Conservation (phyloP, 2,329 filamentous ascomycete genomes). For the Trichoderma koningii region DNA sequence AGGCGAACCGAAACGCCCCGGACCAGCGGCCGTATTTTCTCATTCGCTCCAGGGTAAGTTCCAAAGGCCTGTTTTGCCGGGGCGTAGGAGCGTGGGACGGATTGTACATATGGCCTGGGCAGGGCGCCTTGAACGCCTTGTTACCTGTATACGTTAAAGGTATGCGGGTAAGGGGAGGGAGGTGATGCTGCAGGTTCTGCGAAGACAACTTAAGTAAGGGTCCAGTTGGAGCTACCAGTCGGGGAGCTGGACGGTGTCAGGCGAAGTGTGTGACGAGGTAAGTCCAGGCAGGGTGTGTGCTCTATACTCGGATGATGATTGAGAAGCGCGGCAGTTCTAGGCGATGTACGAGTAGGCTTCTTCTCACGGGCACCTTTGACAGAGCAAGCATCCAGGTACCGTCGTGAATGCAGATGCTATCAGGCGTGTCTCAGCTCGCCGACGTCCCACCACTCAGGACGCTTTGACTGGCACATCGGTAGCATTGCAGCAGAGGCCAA, state of each 20-base stretch:
- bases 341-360: no score
- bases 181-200: background rate
- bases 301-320: background rate
- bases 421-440: constrained; percentile 7
- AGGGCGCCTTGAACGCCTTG: background rate
- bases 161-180: background rate
- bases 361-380: no score
- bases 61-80: constrained; percentile 4
- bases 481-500: background rate
- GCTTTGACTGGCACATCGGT: background rate
- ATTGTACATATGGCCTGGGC: background rate
- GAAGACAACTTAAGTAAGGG: no score
- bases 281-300: background rate
- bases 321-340: no score
- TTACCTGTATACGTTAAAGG: background rate
- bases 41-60: background rate
- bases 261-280: no score
- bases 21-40: background rate
- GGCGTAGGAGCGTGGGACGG: background rate
- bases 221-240: no score
- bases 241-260: no score
- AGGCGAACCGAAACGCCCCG: constrained; percentile 9
- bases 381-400: background rate
- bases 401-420: background rate
- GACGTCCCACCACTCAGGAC: background rate